These are phyloP conservation scores for Beta corolliflora DNA, from an alignment of 179 eudicot genomes.

Conservation along the genomic window DNA sequence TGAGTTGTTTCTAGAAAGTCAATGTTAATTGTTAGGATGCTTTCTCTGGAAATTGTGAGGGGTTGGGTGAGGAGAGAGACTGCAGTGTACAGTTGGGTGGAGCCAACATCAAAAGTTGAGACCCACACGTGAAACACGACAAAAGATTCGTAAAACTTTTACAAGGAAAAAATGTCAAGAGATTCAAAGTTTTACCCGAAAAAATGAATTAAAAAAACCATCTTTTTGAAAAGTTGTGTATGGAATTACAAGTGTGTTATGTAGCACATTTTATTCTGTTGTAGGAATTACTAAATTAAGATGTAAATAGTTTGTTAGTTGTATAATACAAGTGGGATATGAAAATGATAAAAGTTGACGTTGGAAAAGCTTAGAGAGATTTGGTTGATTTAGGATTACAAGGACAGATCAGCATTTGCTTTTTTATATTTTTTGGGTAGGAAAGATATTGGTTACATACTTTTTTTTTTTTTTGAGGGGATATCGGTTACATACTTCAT, in stretches of 20 bases:
- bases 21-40: neutral
- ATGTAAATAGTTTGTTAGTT: neutral
- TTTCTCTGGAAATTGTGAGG: neutral
- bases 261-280: neutral
- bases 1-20: conserved; percentile 8
- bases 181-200: neutral
- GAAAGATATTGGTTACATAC: no score
- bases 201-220: no score
- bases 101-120: neutral
- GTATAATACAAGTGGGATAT: neutral
- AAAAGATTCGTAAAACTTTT: neutral
- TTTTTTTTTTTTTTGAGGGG: no score
- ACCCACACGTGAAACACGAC: conserved; percentile 1
- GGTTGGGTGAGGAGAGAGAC: neutral
- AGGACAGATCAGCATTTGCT: neutral
- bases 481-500: no score
- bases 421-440: neutral
- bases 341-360: neutral
- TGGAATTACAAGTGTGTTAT: neutral
- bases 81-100: neutral
- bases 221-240: no score
- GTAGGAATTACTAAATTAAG: neutral
- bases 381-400: neutral
- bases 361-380: neutral
- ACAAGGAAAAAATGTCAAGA: neutral